These are phyloP conservation scores for Phyllosticta paracitricarpa DNA, from an alignment of 2,329 filamentous ascomycete genomes.

Conservation along the genomic window DNA sequence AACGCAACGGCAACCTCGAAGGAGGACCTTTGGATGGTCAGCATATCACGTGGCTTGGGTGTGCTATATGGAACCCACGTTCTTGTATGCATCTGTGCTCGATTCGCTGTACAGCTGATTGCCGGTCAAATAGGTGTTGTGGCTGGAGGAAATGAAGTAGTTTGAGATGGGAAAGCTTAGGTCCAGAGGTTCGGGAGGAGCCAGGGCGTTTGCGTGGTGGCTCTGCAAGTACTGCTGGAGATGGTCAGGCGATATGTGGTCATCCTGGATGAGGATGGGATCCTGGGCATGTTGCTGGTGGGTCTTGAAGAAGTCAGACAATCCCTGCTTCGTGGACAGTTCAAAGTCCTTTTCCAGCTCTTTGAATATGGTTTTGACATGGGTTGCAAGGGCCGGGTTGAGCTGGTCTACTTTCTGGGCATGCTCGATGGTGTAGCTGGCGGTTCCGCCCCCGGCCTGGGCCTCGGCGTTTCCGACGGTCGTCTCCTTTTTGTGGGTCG, in stretches of 20 bases:
- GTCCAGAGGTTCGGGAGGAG: constrained; percentile 40
- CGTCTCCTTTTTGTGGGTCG: neutral
- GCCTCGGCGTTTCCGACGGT: constrained; percentile 3
- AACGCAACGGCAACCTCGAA: constrained; percentile 74
- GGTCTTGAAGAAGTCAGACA: constrained; percentile 1
- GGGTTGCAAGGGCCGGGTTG: constrained; percentile 18
- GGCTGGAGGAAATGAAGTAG: constrained; percentile 90
- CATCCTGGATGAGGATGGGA: constrained; percentile 3
- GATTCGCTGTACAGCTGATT: constrained; percentile 75
- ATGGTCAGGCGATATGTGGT: neutral
- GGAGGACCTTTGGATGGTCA: constrained; percentile 48
- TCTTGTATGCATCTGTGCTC: constrained; percentile 67
- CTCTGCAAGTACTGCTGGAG: constrained; percentile 5
- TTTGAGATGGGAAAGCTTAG: constrained; percentile 63
- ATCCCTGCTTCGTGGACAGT: constrained; percentile 18
- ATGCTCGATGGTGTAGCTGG: constrained; percentile 17
- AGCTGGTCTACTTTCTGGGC: constrained; percentile 23
- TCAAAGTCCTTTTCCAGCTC: constrained; percentile 22
- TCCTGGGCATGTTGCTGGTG: constrained; percentile 3
- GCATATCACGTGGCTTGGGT: neutral
- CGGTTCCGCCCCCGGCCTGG: constrained; percentile 29
- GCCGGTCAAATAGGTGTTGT: constrained; percentile 86
- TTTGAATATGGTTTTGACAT: constrained; percentile 22
- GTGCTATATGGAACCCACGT: constrained; percentile 41
- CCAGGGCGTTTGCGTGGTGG: constrained; percentile 32